Base-by-base conservation (phyloP, 176 grass and related monocot species). In the Avena sativa region DNA sequence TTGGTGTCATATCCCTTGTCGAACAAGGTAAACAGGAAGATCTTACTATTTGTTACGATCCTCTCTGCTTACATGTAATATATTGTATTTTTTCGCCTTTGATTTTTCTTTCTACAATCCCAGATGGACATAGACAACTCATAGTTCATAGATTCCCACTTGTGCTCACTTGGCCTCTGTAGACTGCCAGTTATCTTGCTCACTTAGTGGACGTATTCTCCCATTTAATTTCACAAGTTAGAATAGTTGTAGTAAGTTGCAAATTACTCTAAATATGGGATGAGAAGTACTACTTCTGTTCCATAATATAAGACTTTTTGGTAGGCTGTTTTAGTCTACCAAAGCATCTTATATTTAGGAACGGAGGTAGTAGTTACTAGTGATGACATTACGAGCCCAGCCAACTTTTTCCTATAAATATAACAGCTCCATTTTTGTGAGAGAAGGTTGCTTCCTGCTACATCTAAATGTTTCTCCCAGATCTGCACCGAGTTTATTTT, bases 11-110 rank as follows among this genome's bases (percentile, higher is more conserved):
- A 55, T 85, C 83, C 89, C 23, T 48, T n/a, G 12, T 13, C 52
- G 43, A 67, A 85, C 70, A 88, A 88, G 90, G 90, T 91, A 91
- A 91, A 81, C 25, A 0, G 19, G 38, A 74, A 3, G 76, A 81
- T 59, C 51, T 12, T 75, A 56, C 55, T 80, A 68, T 71, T 80
- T 4, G 26, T 76, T 70, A 60, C 20, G 14, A 7, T 88, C 34
- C 43, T 51, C 4, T 81, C 15, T 87, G 28, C 38, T 36, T 77
- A 53, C 14, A n/a, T 26, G 17, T 55, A 38, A 47, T 47, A 83
- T 90, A 61, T 47, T 73, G 26, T 25, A 28, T 30, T 86, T 76
- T 60, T 44, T 47, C 0, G 6, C 16, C 6, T 28, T 36, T 69
- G 20, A 77, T 34, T 77, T 79, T 25, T 68, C 20, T 26, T 81